phyloP scores from a whole-genome alignment of 371 early-diverging fungal species.

The Cokeromyces recurvatus region DNA sequence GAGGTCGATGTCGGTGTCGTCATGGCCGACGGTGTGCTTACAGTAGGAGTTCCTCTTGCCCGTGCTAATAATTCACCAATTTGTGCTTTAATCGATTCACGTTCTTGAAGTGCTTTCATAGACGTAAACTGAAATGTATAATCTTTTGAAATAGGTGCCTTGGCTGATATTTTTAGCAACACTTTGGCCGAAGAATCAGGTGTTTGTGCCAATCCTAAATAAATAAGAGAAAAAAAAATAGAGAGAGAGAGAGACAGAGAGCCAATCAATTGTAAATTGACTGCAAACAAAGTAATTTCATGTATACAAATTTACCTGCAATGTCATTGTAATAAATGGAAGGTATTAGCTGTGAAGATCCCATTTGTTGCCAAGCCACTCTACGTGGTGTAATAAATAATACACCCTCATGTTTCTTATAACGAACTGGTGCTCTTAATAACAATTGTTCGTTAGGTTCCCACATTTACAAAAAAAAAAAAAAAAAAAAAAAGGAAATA shows the following conservation, averaged over 20 bases:
- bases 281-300: too few relatives aligned
- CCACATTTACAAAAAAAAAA: constrained; percentile 33
- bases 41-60: constrained; percentile 16
- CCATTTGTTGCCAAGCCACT: constrained; percentile 55
- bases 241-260: too few relatives aligned
- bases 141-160: constrained; percentile 30
- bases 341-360: constrained; percentile 40
- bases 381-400: constrained; percentile 50
- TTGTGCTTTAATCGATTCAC: constrained; percentile 54
- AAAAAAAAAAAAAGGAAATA: too few relatives aligned
- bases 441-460: constrained; percentile 54
- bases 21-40: constrained; percentile 1
- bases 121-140: constrained; percentile 54
- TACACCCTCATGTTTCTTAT: constrained; percentile 51
- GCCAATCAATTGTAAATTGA: too few relatives aligned
- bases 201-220: constrained; percentile 37
- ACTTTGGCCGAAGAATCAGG: constrained; percentile 39
- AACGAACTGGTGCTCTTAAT: constrained; percentile 43
- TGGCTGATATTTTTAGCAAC: constrained; percentile 32
- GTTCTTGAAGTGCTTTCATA: constrained; percentile 43
- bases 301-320: constrained; percentile 15
- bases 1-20: constrained; percentile 12
- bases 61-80: constrained; percentile 46
- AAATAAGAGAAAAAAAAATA: too few relatives aligned
- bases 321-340: constrained; percentile 40